Conservation (phyloP, 108 stramenopile species). For the Pseudonitzschia delicatissima region DNA sequence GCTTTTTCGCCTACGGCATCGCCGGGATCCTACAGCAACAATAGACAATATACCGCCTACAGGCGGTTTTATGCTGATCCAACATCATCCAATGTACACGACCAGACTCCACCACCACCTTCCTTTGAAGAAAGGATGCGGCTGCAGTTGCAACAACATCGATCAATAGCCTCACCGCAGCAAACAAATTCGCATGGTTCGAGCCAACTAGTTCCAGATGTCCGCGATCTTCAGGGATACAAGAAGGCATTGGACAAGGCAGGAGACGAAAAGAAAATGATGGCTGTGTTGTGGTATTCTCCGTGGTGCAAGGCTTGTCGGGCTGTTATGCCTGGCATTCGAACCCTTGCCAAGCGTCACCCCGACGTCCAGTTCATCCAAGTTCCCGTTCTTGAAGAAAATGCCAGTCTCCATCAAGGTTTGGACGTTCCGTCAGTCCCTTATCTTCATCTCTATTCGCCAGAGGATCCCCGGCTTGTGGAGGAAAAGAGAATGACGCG, state of each 20-base stretch:
- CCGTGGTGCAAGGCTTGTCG: conserved; percentile 84
- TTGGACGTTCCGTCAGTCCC: conserved; percentile 65
- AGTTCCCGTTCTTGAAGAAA: conserved; percentile 67
- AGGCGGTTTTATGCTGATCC: conserved; percentile 2
- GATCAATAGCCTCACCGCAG: too few relatives aligned
- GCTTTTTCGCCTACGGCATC: too few relatives aligned
- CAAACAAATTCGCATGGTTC: not conserved
- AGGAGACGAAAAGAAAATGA: conserved; percentile 25
- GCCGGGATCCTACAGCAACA: too few relatives aligned
- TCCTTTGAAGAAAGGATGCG: conserved; percentile 9
- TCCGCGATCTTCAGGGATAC: conserved; percentile 57
- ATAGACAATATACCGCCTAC: not conserved
- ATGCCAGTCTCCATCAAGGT: conserved; percentile 70
- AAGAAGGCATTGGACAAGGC: conserved; percentile 46
- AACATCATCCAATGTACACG: not conserved
- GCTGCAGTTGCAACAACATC: not conserved
- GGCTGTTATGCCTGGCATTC: conserved; percentile 58
- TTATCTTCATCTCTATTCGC: conserved; percentile 71
- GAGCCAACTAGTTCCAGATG: conserved; percentile 21
- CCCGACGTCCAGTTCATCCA: conserved; percentile 57
- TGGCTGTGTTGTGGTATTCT: conserved; percentile 76
- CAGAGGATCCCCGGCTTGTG: conserved; percentile 52
- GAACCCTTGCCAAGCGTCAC: conserved; percentile 44
- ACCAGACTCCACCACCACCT: not conserved
- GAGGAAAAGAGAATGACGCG: conserved; percentile 37